A percentile compares a stretch with the other conserved stretches of the same genome.
These are phyloP conservation scores for Hypoxylon subgilvum DNA, from an alignment of 495 filamentous ascomycete species.

Conservation along the genomic window DNA sequence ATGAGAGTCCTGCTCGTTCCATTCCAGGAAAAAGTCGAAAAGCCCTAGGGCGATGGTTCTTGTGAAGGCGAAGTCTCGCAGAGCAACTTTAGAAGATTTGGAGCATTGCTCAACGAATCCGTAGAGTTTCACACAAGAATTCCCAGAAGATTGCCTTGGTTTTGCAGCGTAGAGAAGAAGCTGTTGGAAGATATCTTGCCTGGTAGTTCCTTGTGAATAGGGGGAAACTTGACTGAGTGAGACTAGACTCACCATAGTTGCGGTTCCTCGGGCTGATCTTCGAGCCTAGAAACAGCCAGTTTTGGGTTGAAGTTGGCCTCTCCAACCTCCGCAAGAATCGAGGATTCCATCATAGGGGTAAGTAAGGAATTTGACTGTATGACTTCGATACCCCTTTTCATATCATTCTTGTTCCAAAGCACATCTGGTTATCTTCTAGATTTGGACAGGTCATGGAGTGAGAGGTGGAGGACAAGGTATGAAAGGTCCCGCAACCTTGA, in stretches of 20 bases:
- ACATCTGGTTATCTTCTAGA: slow-evolving; percentile 12
- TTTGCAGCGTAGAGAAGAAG: slow-evolving; percentile 54
- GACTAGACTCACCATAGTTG: slow-evolving; percentile 38
- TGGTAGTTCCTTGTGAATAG: slow-evolving; percentile 7
- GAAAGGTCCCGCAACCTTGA: background rate
- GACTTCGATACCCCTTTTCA: slow-evolving; percentile 14
- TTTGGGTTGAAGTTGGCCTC: slow-evolving; percentile 41
- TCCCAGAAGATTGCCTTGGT: slow-evolving; percentile 51
- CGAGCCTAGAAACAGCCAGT: slow-evolving; percentile 46
- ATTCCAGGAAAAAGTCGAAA: slow-evolving; percentile 74
- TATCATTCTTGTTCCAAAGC: background rate
- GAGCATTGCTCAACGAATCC: slow-evolving; percentile 61
- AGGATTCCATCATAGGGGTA: slow-evolving; percentile 18
- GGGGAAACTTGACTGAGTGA: background rate
- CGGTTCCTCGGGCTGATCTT: slow-evolving; percentile 35
- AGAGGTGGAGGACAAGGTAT: background rate
- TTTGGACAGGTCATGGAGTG: slow-evolving; percentile 10
- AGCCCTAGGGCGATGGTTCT: slow-evolving; percentile 60
- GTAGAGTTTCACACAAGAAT: slow-evolving; percentile 59
- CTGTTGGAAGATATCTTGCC: slow-evolving; percentile 41
- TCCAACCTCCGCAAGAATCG: slow-evolving; percentile 24
- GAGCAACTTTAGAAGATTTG: slow-evolving; percentile 48
- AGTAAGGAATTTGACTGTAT: background rate
- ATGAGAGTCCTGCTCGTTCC: slow-evolving; percentile 73
- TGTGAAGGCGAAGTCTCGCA: slow-evolving; percentile 56